Conservation (phyloP, 2,329 filamentous ascomycete species). For the Aspergillus pseudonomiae region DNA sequence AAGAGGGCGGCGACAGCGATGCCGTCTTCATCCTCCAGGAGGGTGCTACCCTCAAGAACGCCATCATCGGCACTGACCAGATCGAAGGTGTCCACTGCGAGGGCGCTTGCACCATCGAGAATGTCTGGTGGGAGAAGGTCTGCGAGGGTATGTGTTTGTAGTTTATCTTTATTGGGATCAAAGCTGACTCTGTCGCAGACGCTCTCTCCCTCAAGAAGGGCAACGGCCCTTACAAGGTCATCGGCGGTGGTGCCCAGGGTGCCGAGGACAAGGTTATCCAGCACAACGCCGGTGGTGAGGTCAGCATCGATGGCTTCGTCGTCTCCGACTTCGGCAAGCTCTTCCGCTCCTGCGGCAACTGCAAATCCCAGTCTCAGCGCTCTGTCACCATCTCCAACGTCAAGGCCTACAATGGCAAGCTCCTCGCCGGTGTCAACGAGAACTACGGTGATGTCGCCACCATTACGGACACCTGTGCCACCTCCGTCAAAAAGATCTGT, state of each 20-base stretch:
- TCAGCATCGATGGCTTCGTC: constrained; percentile 41
- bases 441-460: constrained; percentile 43
- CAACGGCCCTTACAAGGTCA: constrained; percentile 36
- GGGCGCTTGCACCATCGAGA: constrained; percentile 33
- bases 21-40: constrained; percentile 39
- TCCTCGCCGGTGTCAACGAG: constrained; percentile 43
- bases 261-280: constrained; percentile 41
- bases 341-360: constrained; percentile 54
- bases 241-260: constrained; percentile 39
- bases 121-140: constrained; percentile 42
- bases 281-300: constrained; percentile 37
- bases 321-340: constrained; percentile 47
- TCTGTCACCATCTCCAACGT: constrained; percentile 35
- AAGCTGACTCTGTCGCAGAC: constrained; percentile 23
- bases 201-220: constrained; percentile 39
- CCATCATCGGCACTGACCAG: constrained; percentile 46
- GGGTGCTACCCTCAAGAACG: constrained; percentile 39
- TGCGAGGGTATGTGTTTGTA: constrained; percentile 36
- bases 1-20: constrained; percentile 49
- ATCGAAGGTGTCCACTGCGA: constrained; percentile 45
- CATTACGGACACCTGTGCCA: constrained; percentile 26
- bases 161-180: neutral
- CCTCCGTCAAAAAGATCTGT: constrained; percentile 38
- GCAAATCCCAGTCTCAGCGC: constrained; percentile 36
- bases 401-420: constrained; percentile 33